Conservation (phyloP, 305 asterid genomes). For the Rubia occidens region DNA sequence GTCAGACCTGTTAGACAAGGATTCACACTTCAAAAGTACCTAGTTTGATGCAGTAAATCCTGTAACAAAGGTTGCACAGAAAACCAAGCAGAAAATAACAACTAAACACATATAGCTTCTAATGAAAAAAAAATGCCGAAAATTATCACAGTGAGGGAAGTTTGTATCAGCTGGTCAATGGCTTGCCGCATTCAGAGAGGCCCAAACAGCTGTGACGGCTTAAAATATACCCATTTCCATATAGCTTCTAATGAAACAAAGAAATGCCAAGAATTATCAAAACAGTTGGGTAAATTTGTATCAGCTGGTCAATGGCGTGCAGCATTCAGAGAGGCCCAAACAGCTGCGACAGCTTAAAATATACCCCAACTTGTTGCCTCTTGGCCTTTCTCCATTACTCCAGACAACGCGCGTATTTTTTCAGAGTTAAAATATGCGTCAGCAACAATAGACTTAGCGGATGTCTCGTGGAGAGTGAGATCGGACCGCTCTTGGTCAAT, state of each 20-base stretch:
- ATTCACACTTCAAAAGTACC: not conserved
- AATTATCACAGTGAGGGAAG: not conserved
- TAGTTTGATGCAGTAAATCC: not conserved
- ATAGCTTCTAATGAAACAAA: no score
- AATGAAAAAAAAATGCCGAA: not conserved
- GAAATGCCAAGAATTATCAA: constrained; percentile 3
- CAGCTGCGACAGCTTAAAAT: not conserved
- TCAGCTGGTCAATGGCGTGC: no score
- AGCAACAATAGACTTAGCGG: no score
- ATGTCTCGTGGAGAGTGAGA: no score
- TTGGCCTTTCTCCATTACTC: no score
- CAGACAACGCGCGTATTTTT: constrained; percentile 59
- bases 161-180: not conserved
- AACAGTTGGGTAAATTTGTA: not conserved
- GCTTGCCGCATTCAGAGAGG: no score
- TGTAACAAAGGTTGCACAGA: not conserved
- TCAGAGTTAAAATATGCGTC: no score
- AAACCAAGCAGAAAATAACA: not conserved
- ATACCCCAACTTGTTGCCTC: no score
- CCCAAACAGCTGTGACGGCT: no score
- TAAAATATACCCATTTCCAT: no score
- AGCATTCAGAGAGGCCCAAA: not conserved
- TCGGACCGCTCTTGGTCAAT: no score
- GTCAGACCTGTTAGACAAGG: constrained; percentile 11
- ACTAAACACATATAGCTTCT: not conserved